Conservation (phyloP, 2,329 filamentous ascomycete species). For the Cladosporium cucumerinum region DNA sequence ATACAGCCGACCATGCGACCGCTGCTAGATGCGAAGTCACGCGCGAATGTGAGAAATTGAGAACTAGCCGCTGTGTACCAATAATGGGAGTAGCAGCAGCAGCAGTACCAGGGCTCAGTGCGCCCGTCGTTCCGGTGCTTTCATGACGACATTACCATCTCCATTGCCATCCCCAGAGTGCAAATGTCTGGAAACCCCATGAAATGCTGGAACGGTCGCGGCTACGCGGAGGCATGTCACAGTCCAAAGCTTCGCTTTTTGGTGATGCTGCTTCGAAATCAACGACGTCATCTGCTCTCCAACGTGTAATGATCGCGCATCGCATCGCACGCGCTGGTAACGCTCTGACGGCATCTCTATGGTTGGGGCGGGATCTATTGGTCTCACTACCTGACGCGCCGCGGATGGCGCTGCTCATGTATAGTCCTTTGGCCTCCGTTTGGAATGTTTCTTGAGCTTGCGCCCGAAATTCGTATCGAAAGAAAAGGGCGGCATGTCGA, state of each 20-base stretch:
- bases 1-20: background rate
- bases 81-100: no score
- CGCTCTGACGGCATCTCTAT: background rate
- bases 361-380: background rate
- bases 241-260: background rate
- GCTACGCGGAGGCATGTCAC: background rate
- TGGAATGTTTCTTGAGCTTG: background rate
- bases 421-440: background rate
- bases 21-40: background rate
- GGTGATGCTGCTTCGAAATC: background rate
- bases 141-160: background rate
- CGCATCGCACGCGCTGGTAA: background rate
- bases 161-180: background rate
- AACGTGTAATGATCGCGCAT: background rate
- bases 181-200: background rate
- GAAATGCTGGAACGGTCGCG: background rate
- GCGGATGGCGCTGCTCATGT: background rate
- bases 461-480: background rate
- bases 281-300: background rate
- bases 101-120: no score
- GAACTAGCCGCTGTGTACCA: background rate
- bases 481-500: background rate
- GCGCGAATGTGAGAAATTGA: no score
- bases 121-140: background rate
- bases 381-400: background rate